Evolutionary conservation across 805 yeast genomes (phyloP), one percentile per base, ranked within the genome.

Genomic region (Candida namnaoensis): DNA sequence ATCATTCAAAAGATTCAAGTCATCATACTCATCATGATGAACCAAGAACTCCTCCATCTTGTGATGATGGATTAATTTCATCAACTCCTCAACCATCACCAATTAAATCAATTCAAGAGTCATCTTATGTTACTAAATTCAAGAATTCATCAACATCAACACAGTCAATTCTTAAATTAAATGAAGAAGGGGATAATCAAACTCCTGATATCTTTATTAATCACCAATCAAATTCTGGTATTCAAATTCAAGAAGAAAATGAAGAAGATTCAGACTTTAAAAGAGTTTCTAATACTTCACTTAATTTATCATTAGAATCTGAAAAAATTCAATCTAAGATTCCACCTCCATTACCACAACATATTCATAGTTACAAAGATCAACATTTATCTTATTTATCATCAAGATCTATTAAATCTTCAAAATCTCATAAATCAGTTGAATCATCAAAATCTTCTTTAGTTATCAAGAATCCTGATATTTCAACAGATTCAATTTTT

Each of bases 21-120:
- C 12, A 12, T 30, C 5, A 30, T 30, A 7, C 32, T 27, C 28
- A 30, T 9, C 26, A 28, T 19, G 14, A 28, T 15, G 58, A 53
- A 27, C 58, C 60, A 33, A 42, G 39, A n/a, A 56, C 58, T 1
- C 60, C 60, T 25, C 47, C 57, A 2, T 27, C 40, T 3, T 43
- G 46, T 4, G 51, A 51, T 15, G n/a, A 5, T 30, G 54, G 49
- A 4, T 28, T 52, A n/a, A 51, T 55, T 8, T 52, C 57, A 24
- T 50, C 56, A 1, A 54, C 56, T 1, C 56, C 56, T 27, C 52
- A 49, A 33, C 44, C 47, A 3, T 54, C 60, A 2, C 60, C 60
- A 24, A 54, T 56, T 35, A 53, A 50, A 36, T 45, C 57, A 1
- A 35, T 54, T 5, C 42, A 42, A 7, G 56, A 54, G 32, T 15